Conservation (phyloP, 129 eudicot genomes). For the Glebionis coronaria region DNA sequence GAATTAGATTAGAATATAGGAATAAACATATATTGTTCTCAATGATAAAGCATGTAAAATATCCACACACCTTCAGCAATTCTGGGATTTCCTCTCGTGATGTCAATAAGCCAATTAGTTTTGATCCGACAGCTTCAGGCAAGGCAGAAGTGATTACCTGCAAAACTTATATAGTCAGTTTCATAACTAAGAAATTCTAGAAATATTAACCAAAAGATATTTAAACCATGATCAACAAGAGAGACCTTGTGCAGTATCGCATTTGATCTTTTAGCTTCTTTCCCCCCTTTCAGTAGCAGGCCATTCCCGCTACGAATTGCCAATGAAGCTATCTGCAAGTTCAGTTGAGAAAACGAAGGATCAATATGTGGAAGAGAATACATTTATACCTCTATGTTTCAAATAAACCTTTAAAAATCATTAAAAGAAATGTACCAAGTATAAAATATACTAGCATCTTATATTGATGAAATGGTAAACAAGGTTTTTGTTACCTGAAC, state of each 20-base stretch:
- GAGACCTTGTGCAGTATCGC: conserved; percentile 84
- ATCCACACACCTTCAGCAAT: conserved; percentile 59
- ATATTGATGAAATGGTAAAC: conserved; percentile 1
- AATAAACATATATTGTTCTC: not conserved
- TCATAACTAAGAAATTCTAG: conserved; percentile 4
- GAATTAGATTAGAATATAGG: not conserved
- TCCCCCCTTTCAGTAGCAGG: conserved; percentile 89
- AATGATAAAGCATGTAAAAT: not conserved
- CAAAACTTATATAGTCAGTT: conserved; percentile 5
- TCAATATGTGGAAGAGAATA: conserved; percentile 3
- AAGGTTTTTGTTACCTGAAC: conserved; percentile 59
- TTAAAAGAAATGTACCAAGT: not conserved
- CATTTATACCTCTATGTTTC: conserved; percentile 2
- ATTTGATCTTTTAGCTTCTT: conserved; percentile 81
- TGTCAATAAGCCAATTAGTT: conserved; percentile 75
- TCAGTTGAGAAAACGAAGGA: not conserved
- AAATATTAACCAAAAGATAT: not conserved
- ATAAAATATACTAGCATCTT: conserved; percentile 1
- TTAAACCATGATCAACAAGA: not conserved
- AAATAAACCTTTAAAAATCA: not conserved
- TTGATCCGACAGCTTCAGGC: conserved; percentile 72
- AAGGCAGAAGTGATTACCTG: conserved; percentile 73
- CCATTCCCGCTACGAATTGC: conserved; percentile 97
- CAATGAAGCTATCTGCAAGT: conserved; percentile 81
- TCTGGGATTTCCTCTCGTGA: conserved; percentile 84